Evolutionary conservation across 169 alveolate species (phyloP), one percentile per base, ranked within the genome.

Genomic region (Babesia bovis): DNA sequence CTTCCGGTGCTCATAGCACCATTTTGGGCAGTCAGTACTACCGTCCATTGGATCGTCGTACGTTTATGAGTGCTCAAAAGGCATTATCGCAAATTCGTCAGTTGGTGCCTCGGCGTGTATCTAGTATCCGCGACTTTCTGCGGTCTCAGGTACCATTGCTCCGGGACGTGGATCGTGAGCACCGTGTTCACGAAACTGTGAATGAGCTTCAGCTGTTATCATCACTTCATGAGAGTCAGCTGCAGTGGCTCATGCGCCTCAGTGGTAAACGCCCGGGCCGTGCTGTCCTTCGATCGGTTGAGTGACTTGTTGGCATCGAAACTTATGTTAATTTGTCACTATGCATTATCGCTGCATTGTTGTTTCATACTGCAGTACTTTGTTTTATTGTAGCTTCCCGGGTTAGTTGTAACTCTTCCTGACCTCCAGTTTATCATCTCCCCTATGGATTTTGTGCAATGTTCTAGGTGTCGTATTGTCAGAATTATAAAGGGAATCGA

Each of bases 1-100:
- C 82, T 7, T 78, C 87, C 1, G 87, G 87, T 4, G 51, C 87
- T n/a, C 87, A 78, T 75, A 65, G 73, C 33, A 63, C 73, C 0
- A 63, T 63, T 45, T 10, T 63, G 41, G 51, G 49, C 17, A 45
- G 52, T 36, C 35, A 40, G n/a, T 63, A 63, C 61, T 63, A 63
- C 36, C 44, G 51, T 23, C 73, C 73, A 3, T 13, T 63, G 2
- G 60, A 63, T 25, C 73, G 17, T 19, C n/a, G 9, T 6, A 49
- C 23, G 30, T 35, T 63, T 33, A n/a, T 3, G 61, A 12, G 51
- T 25, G 33, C 38, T 9, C 28, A 35, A 12, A 44, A 21, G 4
- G 4, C 40, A 50, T 12, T 63, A 23, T 12, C 41, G 10, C 15
- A n/a, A 10, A 17, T 63, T 9, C 12, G 40, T 4, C 33, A 15